Evolutionary conservation across 2,329 filamentous ascomycete species (phyloP).

Genomic region (Aspergillus versicolor): DNA sequence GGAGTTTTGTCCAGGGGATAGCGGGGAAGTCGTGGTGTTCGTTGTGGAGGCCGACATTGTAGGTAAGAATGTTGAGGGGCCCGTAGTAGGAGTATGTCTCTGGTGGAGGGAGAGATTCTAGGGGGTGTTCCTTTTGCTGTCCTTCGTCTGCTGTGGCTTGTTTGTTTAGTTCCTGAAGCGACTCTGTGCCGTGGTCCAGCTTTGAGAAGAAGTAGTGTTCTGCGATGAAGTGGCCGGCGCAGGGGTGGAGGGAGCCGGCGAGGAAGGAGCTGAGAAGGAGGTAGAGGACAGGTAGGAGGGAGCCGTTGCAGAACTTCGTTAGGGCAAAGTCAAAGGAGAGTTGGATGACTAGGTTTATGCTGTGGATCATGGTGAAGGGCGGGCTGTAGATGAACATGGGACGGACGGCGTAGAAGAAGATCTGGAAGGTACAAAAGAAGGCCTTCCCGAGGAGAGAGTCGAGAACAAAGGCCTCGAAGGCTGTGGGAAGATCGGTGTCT

Average conservation of each 20-base stretch:
- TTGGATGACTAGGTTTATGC: constrained; percentile 77
- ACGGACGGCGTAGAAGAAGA: constrained; percentile 95
- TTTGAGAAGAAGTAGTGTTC: constrained; percentile 79
- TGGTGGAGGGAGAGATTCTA: constrained; percentile 67
- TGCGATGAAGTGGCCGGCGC: constrained; percentile 96
- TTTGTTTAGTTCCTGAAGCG: constrained; percentile 53
- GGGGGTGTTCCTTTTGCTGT: constrained; percentile 47
- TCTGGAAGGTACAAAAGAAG: constrained; percentile 99
- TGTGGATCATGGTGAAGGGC: constrained; percentile 81
- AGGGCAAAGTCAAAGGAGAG: constrained; percentile 73
- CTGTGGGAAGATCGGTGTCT: constrained; percentile 92
- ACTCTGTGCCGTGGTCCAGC: constrained; percentile 40
- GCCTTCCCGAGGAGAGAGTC: constrained; percentile 92
- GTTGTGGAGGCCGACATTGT: constrained; percentile 97
- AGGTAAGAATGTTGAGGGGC: constrained; percentile 84
- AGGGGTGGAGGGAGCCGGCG: constrained; percentile 88
- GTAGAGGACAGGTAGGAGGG: constrained; percentile 69
- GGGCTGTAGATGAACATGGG: constrained; percentile 93
- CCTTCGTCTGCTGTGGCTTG: constrained; percentile 3
- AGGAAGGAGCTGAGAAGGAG: constrained; percentile 88
- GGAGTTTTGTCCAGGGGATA: constrained; percentile 87
- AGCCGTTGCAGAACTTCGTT: constrained; percentile 57
- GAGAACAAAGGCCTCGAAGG: constrained; percentile 85
- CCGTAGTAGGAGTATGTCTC: constrained; percentile 99
- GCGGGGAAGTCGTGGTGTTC: constrained; percentile 99